A percentile compares a stretch with the other conserved stretches of the same genome.
phyloP scores from a whole-genome alignment of 768 basidiomycete species.

The Lactarius akahatsu region DNA sequence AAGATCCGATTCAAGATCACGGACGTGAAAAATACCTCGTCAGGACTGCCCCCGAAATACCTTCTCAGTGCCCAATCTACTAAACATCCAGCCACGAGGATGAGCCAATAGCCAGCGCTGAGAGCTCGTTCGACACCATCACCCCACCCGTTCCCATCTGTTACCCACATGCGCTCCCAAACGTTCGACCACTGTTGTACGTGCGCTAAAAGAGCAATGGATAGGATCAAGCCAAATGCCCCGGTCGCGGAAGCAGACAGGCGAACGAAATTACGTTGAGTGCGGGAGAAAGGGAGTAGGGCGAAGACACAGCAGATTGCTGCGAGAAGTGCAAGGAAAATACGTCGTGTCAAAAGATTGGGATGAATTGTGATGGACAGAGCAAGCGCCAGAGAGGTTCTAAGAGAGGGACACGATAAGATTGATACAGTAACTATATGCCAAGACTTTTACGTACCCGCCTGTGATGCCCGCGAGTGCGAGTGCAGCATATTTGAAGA shows the following conservation, averaged over 20 bases:
- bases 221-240: constrained; percentile 53
- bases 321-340: constrained; percentile 41
- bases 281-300: constrained; percentile 45
- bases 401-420: constrained; percentile 28
- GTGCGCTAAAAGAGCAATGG: constrained; percentile 53
- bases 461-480: constrained; percentile 50
- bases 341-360: constrained; percentile 47
- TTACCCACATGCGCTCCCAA: constrained; percentile 63
- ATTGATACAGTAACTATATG: constrained; percentile 4
- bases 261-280: constrained; percentile 52
- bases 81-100: constrained; percentile 46
- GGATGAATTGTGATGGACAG: constrained; percentile 58
- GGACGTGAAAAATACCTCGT: constrained; percentile 47
- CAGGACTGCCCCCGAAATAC: constrained; percentile 65
- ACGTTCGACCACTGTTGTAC: constrained; percentile 57
- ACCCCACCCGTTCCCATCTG: constrained; percentile 52
- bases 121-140: constrained; percentile 55
- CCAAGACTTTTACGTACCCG: constrained; percentile 43
- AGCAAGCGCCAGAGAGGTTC: constrained; percentile 48
- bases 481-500: constrained; percentile 54
- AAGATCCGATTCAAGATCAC: background rate
- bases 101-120: constrained; percentile 54
- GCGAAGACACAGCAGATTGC: constrained; percentile 43
- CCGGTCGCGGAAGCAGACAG: constrained; percentile 53
- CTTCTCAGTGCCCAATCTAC: constrained; percentile 56